Percentiles rank a stretch among this genome's conserved stretches.
Evolutionary conservation across 176 grass and related monocot species (phyloP).

Genomic region (Musa beccarii): DNA sequence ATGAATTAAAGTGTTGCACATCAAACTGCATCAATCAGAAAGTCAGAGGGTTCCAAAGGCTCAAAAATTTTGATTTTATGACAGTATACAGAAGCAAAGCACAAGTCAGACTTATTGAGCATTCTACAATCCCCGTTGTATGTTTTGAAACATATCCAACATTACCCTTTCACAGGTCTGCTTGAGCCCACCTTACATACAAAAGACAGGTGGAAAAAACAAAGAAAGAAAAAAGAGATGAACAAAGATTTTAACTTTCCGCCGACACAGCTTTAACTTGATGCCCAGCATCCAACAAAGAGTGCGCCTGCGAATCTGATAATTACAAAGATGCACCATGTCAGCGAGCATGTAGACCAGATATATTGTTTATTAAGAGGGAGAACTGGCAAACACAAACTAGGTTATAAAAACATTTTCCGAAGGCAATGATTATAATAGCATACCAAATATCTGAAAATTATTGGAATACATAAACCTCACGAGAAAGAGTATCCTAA

Average conservation of each 20-base stretch:
- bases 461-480: no score
- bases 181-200: neutral
- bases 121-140: neutral
- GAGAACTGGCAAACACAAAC: no score
- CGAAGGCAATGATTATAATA: no score
- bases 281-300: neutral
- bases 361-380: no score
- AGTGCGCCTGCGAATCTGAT: neutral
- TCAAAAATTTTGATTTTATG: neutral
- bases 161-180: neutral
- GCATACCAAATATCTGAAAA: no score
- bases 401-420: no score
- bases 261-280: neutral
- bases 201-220: no score
- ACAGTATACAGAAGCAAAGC: neutral
- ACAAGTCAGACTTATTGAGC: neutral
- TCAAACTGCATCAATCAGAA: no score
- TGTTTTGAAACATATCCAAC: neutral
- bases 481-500: no score
- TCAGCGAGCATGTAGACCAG: neutral
- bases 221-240: neutral
- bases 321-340: neutral
- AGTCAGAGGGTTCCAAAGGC: no score
- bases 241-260: neutral
- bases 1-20: no score